Conservation (phyloP, 257 asterid species). For the Pogostemon cablin region DNA sequence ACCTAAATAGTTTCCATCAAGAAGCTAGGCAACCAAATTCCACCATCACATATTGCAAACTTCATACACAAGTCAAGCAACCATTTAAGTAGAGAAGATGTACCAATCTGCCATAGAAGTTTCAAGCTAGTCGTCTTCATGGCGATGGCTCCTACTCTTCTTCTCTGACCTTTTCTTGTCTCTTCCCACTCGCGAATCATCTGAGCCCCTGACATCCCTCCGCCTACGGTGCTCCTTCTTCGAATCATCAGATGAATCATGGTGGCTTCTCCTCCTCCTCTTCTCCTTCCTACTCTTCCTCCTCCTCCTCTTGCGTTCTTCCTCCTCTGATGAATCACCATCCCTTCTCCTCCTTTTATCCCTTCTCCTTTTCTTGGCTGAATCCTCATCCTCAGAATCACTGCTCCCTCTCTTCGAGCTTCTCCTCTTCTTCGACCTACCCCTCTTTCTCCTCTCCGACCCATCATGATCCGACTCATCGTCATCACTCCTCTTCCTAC, state of each 20-base stretch:
- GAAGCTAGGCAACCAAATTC: too few species aligned
- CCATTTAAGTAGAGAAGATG: too few species aligned
- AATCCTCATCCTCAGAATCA: constrained; percentile 56
- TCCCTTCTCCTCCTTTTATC: constrained; percentile 51
- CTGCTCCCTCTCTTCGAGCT: constrained; percentile 51
- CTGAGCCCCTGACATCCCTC: constrained; percentile 57
- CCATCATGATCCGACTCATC: constrained; percentile 47
- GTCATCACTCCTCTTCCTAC: constrained; percentile 43
- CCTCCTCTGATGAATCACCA: constrained; percentile 51
- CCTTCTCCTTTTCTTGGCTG: constrained; percentile 54
- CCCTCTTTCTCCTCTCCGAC: constrained; percentile 40
- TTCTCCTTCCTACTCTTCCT: constrained; percentile 69
- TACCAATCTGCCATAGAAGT: too few species aligned
- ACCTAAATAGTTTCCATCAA: too few species aligned
- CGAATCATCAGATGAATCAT: constrained; percentile 60
- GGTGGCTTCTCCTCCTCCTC: constrained; percentile 66
- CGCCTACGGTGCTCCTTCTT: constrained; percentile 50
- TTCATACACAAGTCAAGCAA: too few species aligned
- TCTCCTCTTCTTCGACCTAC: constrained; percentile 63
- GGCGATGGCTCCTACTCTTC: constrained; percentile 64
- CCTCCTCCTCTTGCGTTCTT: constrained; percentile 40
- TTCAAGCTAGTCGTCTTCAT: constrained; percentile 41
- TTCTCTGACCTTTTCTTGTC: constrained; percentile 69
- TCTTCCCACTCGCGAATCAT: constrained; percentile 74
- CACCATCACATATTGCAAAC: too few species aligned